phyloP scores from a whole-genome alignment of 2,329 filamentous ascomycete species.

The Penicillium italicum region DNA sequence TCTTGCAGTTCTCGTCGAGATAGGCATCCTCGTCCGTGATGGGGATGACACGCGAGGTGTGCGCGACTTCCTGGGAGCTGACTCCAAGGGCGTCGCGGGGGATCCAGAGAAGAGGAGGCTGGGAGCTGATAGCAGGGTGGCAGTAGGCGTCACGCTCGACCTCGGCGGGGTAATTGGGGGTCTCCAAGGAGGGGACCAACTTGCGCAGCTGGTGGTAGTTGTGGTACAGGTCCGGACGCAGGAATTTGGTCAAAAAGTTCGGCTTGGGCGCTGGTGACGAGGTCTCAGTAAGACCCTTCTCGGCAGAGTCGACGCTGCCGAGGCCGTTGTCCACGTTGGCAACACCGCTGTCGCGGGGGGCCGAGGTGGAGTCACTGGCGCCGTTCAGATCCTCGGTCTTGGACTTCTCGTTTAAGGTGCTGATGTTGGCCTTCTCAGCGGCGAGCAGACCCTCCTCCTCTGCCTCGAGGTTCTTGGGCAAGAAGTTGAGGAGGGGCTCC shows the following conservation, averaged over 20 bases:
- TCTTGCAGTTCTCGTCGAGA: constrained; percentile 66
- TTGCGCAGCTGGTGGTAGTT: constrained; percentile 69
- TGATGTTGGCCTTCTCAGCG: constrained; percentile 21
- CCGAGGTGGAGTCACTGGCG: constrained; percentile 10
- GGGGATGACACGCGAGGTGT: constrained; percentile 66
- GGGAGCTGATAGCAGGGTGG: constrained; percentile 64
- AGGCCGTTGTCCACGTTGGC: constrained; percentile 31
- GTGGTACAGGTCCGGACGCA: constrained; percentile 73
- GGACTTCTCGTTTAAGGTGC: neutral
- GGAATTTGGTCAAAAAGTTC: constrained; percentile 51
- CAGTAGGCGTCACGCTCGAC: constrained; percentile 67
- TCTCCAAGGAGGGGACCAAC: constrained; percentile 59
- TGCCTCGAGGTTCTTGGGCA: constrained; percentile 69
- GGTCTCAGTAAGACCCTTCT: constrained; percentile 32
- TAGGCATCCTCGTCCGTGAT: constrained; percentile 76
- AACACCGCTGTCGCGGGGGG: constrained; percentile 23
- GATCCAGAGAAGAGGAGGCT: constrained; percentile 75
- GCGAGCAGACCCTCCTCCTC: constrained; percentile 50
- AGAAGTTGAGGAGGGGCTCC: constrained; percentile 69
- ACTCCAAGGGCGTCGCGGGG: constrained; percentile 71
- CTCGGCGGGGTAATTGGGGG: constrained; percentile 59
- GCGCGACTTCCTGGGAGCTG: constrained; percentile 70
- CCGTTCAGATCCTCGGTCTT: neutral
- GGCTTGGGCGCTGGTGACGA: constrained; percentile 29
- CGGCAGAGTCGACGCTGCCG: constrained; percentile 33